These are phyloP conservation scores for Fusarium circinatum DNA, from an alignment of 2,329 filamentous ascomycete genomes.

Conservation along the genomic window DNA sequence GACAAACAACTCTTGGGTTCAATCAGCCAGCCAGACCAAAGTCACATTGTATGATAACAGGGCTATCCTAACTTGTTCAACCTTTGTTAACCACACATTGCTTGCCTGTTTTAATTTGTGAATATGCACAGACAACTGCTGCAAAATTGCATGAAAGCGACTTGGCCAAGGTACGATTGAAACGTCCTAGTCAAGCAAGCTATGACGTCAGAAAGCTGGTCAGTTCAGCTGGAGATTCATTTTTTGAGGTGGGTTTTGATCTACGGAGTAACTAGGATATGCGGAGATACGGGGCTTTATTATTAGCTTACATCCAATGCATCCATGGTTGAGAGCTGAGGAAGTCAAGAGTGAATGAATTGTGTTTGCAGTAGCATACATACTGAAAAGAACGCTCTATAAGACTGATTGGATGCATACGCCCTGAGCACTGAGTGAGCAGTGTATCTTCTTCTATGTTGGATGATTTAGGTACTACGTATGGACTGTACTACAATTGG, in stretches of 20 bases:
- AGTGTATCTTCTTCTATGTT: background rate
- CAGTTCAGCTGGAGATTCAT: background rate
- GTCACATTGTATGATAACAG: background rate
- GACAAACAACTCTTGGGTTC: background rate
- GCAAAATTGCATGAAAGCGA: background rate
- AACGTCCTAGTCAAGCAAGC: background rate
- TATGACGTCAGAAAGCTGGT: slow-evolving; percentile 39
- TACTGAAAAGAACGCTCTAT: background rate
- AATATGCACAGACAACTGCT: background rate
- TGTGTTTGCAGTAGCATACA: background rate
- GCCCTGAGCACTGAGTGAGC: too few species aligned
- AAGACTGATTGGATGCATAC: background rate
- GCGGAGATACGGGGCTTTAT: background rate
- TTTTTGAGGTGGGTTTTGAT: slow-evolving; percentile 3
- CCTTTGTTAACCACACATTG: slow-evolving; percentile 15
- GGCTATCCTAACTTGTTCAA: slow-evolving; percentile 7
- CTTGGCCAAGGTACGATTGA: background rate
- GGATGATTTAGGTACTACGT: background rate
- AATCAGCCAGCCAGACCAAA: background rate
- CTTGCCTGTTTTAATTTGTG: background rate
- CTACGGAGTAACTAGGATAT: background rate
- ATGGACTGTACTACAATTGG: too few species aligned
- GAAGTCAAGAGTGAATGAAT: background rate
- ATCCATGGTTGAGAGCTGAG: background rate
- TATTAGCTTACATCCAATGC: background rate